Evolutionary conservation across 2,329 filamentous ascomycete genomes (phyloP), one percentile per base, ranked within the genome.

Genomic region (Pestalotiopsis fici): DNA sequence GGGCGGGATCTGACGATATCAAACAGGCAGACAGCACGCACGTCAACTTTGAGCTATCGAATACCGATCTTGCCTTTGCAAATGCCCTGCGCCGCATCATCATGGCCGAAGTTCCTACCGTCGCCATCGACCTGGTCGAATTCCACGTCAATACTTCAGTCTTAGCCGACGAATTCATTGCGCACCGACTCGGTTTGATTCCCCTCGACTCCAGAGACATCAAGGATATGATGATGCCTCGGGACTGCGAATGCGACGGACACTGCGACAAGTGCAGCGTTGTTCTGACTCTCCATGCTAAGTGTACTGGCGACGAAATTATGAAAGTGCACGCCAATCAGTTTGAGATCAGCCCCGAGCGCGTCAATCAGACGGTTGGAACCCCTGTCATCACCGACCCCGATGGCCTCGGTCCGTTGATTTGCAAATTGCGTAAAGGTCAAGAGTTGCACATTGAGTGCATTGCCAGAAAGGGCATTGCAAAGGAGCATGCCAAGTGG

Each of bases 401-500:
- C 0, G 93, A 95, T 63, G 90, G 91, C 12, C 88, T 92, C 67
- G 96, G 96, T 1, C 89, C 92, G 57, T 86, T 98, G 73, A 95
- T 99, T 71, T 93, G 92, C 75, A 98, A 98, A 85, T 83, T 99
- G 77, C 88, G 95, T 67, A 92, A 91, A 76, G 94, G 92, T 2
- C 96, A 99, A 82, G 94, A 97, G 80, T 83, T 99, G 69, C 91
- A 94, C 78, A 88, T 99, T 76, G 93, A 89, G 69, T 98, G 95
- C 78, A 92, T 98, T 71, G 96, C 95, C 63, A 98, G 97, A 86
- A 98, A 98, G 86, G 96, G 96, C 1, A 98, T 98, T 71, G 95
- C 95, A 47, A 99, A 99, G 85, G 96, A 99, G 80, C 96, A 99
- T 81, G 93, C 96, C 11, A 99, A 99, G 81, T 99, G 96, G 96